These are phyloP conservation scores for Reutealis trisperma DNA, from an alignment of 345 rosid genomes.

Conservation along the genomic window DNA sequence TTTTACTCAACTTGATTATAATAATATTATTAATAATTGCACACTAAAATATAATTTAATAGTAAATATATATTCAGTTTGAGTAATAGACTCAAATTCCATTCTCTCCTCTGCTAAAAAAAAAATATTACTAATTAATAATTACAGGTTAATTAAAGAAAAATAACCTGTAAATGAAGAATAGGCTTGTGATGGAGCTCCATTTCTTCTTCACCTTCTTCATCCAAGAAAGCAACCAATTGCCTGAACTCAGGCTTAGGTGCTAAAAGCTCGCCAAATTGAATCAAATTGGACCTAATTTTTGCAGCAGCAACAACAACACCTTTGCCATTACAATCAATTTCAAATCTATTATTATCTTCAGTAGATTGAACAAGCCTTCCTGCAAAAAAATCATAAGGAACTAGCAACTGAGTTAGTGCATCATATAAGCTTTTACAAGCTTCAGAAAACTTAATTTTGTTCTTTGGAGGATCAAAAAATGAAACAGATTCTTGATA, in stretches of 20 bases:
- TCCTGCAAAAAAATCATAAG: constrained; percentile 30
- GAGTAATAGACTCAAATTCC: no score
- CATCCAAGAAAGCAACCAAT: constrained; percentile 21
- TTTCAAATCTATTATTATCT: constrained; percentile 14
- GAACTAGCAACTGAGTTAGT: constrained; percentile 16
- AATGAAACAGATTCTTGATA: constrained; percentile 24
- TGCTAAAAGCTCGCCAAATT: constrained; percentile 19
- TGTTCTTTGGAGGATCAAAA: constrained; percentile 19
- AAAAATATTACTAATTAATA: no score
- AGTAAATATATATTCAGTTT: no score
- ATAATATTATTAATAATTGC: no score
- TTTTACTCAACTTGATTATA: no score
- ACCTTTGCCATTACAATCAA: constrained; percentile 28
- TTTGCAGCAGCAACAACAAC: constrained; percentile 24
- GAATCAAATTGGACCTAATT: constrained; percentile 8
- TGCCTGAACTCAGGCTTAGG: constrained; percentile 20
- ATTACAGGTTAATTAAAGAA: no score
- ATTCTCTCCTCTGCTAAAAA: no score
- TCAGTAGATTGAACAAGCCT: constrained; percentile 8
- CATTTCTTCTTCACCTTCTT: constrained; percentile 13
- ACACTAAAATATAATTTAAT: no score
- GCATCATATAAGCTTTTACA: constrained; percentile 5
- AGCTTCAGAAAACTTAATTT: constrained; percentile 18
- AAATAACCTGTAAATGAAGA: constrained; percentile 18
- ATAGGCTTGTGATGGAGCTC: constrained; percentile 15